A percentile compares a stretch with the other conserved stretches of the same genome.
phyloP scores from a whole-genome alignment of 139 green algal genomes.

The Mychonastes homosphaera region DNA sequence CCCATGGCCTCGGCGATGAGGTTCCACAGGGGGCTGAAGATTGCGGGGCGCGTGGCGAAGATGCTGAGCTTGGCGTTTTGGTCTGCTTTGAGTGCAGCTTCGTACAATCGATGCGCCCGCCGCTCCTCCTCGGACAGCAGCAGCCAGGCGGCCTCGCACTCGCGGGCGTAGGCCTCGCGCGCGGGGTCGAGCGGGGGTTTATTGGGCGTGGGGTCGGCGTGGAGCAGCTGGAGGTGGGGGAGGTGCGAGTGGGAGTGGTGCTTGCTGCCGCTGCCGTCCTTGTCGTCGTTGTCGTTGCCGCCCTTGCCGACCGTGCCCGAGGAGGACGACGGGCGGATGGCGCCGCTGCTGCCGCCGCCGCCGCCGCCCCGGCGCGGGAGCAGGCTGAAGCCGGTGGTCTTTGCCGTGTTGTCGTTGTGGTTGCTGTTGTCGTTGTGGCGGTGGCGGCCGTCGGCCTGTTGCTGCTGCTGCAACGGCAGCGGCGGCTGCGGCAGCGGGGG shows the following conservation, averaged over 20 bases:
- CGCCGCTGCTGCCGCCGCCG: conserved; percentile 2
- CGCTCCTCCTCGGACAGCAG: conserved; percentile 3
- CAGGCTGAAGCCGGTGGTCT: too few species aligned
- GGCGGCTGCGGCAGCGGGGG: too few species aligned
- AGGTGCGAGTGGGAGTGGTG: neutral
- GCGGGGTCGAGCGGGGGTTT: too few species aligned
- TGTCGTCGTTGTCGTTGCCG: neutral
- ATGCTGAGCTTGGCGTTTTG: conserved; percentile 57
- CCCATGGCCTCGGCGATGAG: conserved; percentile 25
- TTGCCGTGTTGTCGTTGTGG: conserved; percentile 2
- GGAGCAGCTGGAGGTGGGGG: too few species aligned
- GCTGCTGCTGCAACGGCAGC: too few species aligned
- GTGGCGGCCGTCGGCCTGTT: neutral
- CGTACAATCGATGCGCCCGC: conserved; percentile 7
- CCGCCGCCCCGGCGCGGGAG: too few species aligned
- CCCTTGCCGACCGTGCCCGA: neutral
- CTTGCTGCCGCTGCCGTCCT: neutral
- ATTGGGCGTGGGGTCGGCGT: too few species aligned
- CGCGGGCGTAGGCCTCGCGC: too few species aligned
- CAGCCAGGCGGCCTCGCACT: conserved; percentile 3
- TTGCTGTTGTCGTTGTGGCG: neutral
- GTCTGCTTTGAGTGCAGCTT: conserved; percentile 41
- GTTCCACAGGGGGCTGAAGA: conserved; percentile 43
- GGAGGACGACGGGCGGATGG: neutral
- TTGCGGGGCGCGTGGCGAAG: conserved; percentile 51